Evolutionary conservation across 106 monocot species (phyloP), one percentile per base, ranked within the genome.

Genomic region (Allium fistulosum): DNA sequence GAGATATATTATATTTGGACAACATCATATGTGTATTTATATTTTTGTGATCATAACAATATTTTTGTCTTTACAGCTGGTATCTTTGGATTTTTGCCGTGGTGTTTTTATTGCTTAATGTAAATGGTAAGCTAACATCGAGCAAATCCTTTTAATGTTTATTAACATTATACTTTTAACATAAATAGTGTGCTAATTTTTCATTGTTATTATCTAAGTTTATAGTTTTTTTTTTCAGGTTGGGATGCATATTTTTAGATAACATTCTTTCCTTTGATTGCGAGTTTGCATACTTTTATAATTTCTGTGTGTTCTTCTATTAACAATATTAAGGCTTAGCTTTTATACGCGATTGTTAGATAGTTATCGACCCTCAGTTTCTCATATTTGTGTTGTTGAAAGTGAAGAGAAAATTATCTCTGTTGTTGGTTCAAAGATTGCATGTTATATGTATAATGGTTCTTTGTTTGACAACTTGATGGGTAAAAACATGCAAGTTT

Each of bases 61-160:
- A 26, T 9, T 17, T 71, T 13, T 59, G 63, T 63, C 60, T 17
- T 53, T 87, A 71, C 82, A 94, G 93, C 46, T 94, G 84, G 89
- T 94, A 94, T 66, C 86, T 94, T 47, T 94, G 93, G 89, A 11
- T 80, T 63, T 82, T 94, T 67, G 84, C 89, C 53, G 75, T 94
- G 18, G 22, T 94, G 47, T 94, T 94, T 70, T 75, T 94, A 60
- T 71, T 94, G 70, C 69, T 94, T 59, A 84, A 86, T 80, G 72
- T 94, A 46, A 66, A 87, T 71, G 93, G 93, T 94, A 80, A 68
- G 68, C 69, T 18, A 57, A 26, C 26, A 17, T 10, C 27, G 46
- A 67, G 28, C 68, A 51, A 49, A 17, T 7, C 11, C 10, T 18
- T 46, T 45, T 15, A 45, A 46, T 45, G 7, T 16, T 27, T 27